Evolutionary conservation across 1,139 yeast species (phyloP), one percentile per base, ranked within the genome.

Genomic region (Pichia norvegensis): DNA sequence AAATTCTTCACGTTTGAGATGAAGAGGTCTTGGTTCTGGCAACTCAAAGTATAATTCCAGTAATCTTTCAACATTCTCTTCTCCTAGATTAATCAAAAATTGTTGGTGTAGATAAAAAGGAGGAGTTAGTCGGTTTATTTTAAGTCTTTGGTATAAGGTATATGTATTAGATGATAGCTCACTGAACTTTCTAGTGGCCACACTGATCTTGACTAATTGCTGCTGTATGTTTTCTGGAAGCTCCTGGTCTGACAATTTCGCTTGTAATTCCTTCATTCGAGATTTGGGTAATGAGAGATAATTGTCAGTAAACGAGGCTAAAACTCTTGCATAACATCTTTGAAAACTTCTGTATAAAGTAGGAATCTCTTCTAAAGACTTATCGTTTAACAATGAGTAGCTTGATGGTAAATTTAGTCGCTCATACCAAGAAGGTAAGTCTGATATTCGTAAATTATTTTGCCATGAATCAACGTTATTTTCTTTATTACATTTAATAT

Each of bases 1-100:
- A 35, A 58, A 53, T 33, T 57, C 60, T n/a, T 41, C 44, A 4
- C 55, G 42, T 13, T 58, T 57, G 29, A 59, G 43, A 38, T 54
- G 46, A 13, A 43, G 21, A 8, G 53, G 48, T 36, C 50, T 50
- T n/a, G 52, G 55, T 17, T 42, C 29, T 2, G 57, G 55, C 21
- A 55, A 36, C 9, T 55, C 56, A 41, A 53, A 53, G 40, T 52
- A 55, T 7, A 52, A 21, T 4, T 52, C 52, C 9, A 54, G 21
- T n/a, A 52, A 36, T n/a, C 39, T 41, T 6, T 46, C 31, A 8
- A 46, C 16, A 29, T 50, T 44, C 5, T 31, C 33, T 4, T 42
- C 45, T 8, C 37, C 44, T 13, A 53, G 38, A 36, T 47, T 45
- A 13, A 48, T 27, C 21, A 44, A 38, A 33, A 55, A 52, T 40